These are phyloP conservation scores for Quercus mongolica DNA, from an alignment of 306 rosid genomes.

Conservation along the genomic window DNA sequence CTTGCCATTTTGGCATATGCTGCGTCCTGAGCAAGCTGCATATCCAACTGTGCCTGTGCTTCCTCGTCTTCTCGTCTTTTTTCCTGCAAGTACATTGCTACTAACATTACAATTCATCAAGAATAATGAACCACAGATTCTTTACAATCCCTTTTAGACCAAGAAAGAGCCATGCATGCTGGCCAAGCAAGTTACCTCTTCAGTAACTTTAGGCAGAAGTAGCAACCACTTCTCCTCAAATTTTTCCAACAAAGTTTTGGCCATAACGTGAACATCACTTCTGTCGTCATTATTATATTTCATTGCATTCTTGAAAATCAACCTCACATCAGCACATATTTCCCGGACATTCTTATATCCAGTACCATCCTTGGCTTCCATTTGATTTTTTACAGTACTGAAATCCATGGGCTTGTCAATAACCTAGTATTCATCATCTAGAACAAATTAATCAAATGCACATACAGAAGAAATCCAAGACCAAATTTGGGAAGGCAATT, in stretches of 20 bases:
- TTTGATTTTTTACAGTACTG: conserved; percentile 81
- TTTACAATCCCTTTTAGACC: background rate
- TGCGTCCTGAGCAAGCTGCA: conserved; percentile 85
- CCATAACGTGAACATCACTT: conserved; percentile 90
- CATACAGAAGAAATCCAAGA: background rate
- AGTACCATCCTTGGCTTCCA: conserved; percentile 83
- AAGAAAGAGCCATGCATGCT: background rate
- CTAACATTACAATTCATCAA: conserved; percentile 12
- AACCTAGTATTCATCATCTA: conserved; percentile 45
- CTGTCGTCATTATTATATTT: conserved; percentile 83
- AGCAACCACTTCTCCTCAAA: conserved; percentile 94
- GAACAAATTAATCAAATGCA: conserved; percentile 25
- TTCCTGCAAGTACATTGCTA: conserved; percentile 54
- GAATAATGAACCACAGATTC: conserved; percentile 6
- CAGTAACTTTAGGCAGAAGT: conserved; percentile 80
- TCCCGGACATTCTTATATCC: conserved; percentile 84
- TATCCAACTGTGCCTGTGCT: conserved; percentile 63
- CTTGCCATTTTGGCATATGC: conserved; percentile 78
- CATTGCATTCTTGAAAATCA: conserved; percentile 88
- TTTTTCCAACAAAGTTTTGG: conserved; percentile 76
- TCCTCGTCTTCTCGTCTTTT: conserved; percentile 74
- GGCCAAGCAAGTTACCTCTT: conserved; percentile 55
- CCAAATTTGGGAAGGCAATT: background rate
- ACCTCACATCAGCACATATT: conserved; percentile 71
- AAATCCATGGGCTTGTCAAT: conserved; percentile 99